phyloP scores from a whole-genome alignment of 768 basidiomycete species.

The Infundibulicybe gibba region DNA sequence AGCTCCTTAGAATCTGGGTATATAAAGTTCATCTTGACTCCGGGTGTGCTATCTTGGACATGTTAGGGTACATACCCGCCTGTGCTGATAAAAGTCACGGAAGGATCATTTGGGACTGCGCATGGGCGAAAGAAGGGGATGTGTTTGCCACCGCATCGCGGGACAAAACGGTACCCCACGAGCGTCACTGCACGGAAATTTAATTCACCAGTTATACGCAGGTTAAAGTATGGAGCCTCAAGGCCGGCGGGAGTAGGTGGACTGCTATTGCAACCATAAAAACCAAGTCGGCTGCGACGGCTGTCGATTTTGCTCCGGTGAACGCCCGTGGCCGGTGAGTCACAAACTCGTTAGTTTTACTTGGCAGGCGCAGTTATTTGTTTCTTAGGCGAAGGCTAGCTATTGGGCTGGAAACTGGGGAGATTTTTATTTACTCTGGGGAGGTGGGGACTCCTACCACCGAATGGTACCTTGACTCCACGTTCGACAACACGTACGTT shows the following conservation, averaged over 20 bases:
- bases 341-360: not conserved
- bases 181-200: too few species aligned
- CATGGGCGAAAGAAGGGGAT: conserved; percentile 75
- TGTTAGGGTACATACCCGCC: conserved; percentile 56
- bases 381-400: conserved; percentile 55
- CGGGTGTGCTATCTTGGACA: too few species aligned
- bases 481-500: conserved; percentile 51
- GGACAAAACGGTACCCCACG: conserved; percentile 74
- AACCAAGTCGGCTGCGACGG: conserved; percentile 75
- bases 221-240: conserved; percentile 81
- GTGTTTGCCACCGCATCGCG: conserved; percentile 92
- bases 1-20: conserved; percentile 5
- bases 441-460: conserved; percentile 13
- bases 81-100: conserved; percentile 81
- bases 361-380: not conserved
- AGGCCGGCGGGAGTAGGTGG: conserved; percentile 47
- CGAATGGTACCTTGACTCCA: conserved; percentile 44
- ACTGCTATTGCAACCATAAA: conserved; percentile 56
- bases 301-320: conserved; percentile 58
- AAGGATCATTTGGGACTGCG: conserved; percentile 95
- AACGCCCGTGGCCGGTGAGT: conserved; percentile 31
- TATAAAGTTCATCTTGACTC: conserved; percentile 1
- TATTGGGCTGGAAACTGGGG: conserved; percentile 82
- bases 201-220: conserved; percentile 19
- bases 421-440: conserved; percentile 60